These are phyloP conservation scores for Boletus bicolor DNA, from an alignment of 768 basidiomycete species.

Conservation along the genomic window DNA sequence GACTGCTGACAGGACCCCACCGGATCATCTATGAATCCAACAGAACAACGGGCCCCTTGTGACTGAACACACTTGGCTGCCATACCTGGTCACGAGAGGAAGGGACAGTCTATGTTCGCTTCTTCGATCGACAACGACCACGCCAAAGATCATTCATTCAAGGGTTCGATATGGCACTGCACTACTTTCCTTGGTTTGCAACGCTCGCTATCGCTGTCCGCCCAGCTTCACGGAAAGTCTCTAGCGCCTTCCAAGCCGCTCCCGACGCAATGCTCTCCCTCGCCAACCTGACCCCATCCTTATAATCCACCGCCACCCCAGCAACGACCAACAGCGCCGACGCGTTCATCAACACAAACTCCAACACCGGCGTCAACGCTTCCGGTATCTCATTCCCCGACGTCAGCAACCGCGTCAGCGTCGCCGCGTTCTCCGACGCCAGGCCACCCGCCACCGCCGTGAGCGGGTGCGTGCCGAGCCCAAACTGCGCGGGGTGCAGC, in stretches of 20 bases:
- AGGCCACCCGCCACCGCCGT: constrained; percentile 64
- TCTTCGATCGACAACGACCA: background rate
- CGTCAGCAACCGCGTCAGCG: constrained; percentile 61
- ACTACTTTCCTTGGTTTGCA: background rate
- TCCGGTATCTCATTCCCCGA: constrained; percentile 55
- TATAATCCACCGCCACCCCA: constrained; percentile 66
- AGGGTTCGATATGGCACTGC: background rate
- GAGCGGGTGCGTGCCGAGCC: constrained; percentile 68
- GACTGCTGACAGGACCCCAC: no score
- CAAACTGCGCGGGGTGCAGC: constrained; percentile 75
- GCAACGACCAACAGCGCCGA: constrained; percentile 85
- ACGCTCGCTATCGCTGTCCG: constrained; percentile 1
- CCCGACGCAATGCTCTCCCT: constrained; percentile 57
- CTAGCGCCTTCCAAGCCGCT: constrained; percentile 55
- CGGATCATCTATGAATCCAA: no score
- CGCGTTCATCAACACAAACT: constrained; percentile 90
- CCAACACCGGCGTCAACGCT: constrained; percentile 58
- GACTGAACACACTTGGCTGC: no score
- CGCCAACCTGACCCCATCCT: constrained; percentile 70
- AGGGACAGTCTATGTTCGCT: no score
- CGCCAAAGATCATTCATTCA: background rate
- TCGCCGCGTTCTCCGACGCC: constrained; percentile 79
- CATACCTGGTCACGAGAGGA: no score
- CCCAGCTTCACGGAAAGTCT: constrained; percentile 48
- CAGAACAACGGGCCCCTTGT: no score